Evolutionary conservation across 768 basidiomycete genomes (phyloP).

Genomic region (Sporobolomyces pararoseus): DNA sequence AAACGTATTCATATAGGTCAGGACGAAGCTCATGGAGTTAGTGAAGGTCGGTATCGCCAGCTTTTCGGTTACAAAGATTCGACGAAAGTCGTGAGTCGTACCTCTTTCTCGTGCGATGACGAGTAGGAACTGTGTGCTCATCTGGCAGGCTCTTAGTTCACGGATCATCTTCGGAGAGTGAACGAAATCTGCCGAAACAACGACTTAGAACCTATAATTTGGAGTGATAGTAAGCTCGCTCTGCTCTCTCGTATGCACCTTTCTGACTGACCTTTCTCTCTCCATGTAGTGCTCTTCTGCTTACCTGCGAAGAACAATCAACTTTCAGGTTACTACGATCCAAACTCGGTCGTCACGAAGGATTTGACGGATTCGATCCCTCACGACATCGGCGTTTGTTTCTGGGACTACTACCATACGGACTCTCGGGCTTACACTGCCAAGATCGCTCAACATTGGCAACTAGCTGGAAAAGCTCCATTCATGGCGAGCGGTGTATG

Average conservation of each 20-base stretch:
- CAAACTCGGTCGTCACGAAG: conserved; percentile 27
- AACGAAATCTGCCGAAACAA: conserved; percentile 35
- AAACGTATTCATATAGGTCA: conserved; percentile 42
- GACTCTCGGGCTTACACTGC: conserved; percentile 27
- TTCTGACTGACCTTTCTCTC: neutral
- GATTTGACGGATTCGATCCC: conserved; percentile 39
- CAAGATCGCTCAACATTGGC: conserved; percentile 44
- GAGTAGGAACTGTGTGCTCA: neutral
- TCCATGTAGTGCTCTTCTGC: conserved; percentile 43
- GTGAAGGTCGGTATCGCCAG: conserved; percentile 40
- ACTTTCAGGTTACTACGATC: conserved; percentile 42
- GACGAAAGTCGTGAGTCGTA: conserved; percentile 30
- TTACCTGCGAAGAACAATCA: conserved; percentile 42
- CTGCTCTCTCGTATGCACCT: neutral
- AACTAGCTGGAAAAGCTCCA: conserved; percentile 38
- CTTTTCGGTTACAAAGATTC: conserved; percentile 40
- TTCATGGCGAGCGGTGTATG: conserved; percentile 43
- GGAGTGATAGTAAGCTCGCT: conserved; percentile 40
- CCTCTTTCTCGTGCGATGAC: neutral
- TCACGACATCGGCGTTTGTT: conserved; percentile 23
- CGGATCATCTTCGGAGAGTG: conserved; percentile 38
- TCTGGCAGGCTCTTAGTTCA: conserved; percentile 28
- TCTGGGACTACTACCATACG: conserved; percentile 44
- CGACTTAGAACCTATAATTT: conserved; percentile 42
- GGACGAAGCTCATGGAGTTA: conserved; percentile 44